phyloP scores from a whole-genome alignment of 2,329 filamentous ascomycete genomes.

The Colletotrichum sp. region DNA sequence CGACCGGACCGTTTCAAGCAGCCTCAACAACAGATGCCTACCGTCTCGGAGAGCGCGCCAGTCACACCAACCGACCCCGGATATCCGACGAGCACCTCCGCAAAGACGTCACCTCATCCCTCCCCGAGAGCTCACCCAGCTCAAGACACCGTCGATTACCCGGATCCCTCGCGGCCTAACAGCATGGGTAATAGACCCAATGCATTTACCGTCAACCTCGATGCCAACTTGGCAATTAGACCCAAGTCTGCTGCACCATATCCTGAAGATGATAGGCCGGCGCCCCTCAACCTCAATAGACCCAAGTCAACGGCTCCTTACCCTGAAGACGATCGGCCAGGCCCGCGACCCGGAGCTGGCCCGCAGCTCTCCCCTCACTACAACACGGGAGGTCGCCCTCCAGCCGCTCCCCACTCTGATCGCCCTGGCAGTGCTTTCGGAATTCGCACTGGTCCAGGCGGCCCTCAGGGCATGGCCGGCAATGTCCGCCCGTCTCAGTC shows the following conservation, averaged over 20 bases:
- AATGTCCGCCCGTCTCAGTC: constrained; percentile 48
- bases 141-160: constrained; percentile 47
- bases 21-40: constrained; percentile 45
- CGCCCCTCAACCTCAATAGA: constrained; percentile 49
- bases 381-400: constrained; percentile 54
- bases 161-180: constrained; percentile 50
- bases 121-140: constrained; percentile 45
- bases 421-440: constrained; percentile 59
- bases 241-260: constrained; percentile 70
- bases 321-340: constrained; percentile 52
- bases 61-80: constrained; percentile 30
- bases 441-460: constrained; percentile 43
- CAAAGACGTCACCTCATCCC: constrained; percentile 43
- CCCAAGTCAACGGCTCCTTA: constrained; percentile 57
- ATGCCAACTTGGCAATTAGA: constrained; percentile 42
- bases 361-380: constrained; percentile 44
- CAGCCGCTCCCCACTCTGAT: constrained; percentile 52
- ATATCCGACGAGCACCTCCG: constrained; percentile 29
- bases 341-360: constrained; percentile 28
- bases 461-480: constrained; percentile 5
- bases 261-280: constrained; percentile 69
- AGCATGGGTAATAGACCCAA: constrained; percentile 44
- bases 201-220: constrained; percentile 58
- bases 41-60: constrained; percentile 48
- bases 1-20: constrained; percentile 66